phyloP scores from a whole-genome alignment of 768 basidiomycete species.

The Stropharia rugosoannulata region DNA sequence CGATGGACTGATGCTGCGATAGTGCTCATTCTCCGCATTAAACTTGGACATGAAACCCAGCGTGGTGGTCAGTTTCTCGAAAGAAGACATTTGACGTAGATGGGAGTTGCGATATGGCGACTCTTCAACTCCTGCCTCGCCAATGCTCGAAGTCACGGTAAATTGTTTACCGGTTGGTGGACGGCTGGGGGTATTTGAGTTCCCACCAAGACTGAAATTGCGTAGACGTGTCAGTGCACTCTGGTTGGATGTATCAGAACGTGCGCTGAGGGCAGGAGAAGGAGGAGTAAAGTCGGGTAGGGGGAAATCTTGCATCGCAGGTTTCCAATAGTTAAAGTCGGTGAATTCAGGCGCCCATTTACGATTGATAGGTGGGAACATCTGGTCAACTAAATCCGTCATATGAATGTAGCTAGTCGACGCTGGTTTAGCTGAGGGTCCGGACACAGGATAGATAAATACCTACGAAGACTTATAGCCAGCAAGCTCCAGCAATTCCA shows the following conservation, averaged over 20 bases:
- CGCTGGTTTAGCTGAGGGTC: background rate
- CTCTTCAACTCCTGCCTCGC: slow-evolving; percentile 5
- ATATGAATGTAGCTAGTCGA: slow-evolving; percentile 82
- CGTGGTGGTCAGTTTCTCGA: slow-evolving; percentile 67
- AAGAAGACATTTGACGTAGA: slow-evolving; percentile 72
- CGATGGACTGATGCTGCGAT: slow-evolving; percentile 52
- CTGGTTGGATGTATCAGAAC: slow-evolving; percentile 81
- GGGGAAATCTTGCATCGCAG: slow-evolving; percentile 72
- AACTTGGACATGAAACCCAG: slow-evolving; percentile 44
- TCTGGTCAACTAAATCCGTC: slow-evolving; percentile 99
- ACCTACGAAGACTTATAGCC: slow-evolving; percentile 95
- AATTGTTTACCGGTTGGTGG: slow-evolving; percentile 9
- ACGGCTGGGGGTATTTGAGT: slow-evolving; percentile 6
- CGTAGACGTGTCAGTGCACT: slow-evolving; percentile 73
- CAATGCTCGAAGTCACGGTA: background rate
- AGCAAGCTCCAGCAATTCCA: slow-evolving; percentile 93
- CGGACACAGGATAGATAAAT: background rate
- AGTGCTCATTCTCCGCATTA: slow-evolving; percentile 26
- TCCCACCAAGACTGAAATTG: slow-evolving; percentile 73
- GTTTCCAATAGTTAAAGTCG: slow-evolving; percentile 96
- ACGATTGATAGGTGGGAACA: slow-evolving; percentile 95
- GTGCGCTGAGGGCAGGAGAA: slow-evolving; percentile 91
- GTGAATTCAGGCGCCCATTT: slow-evolving; percentile 90
- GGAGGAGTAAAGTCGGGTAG: slow-evolving; percentile 83
- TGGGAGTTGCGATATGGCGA: slow-evolving; percentile 38